Base-by-base conservation (phyloP, 345 rosid species). In the Angophora floribunda region DNA sequence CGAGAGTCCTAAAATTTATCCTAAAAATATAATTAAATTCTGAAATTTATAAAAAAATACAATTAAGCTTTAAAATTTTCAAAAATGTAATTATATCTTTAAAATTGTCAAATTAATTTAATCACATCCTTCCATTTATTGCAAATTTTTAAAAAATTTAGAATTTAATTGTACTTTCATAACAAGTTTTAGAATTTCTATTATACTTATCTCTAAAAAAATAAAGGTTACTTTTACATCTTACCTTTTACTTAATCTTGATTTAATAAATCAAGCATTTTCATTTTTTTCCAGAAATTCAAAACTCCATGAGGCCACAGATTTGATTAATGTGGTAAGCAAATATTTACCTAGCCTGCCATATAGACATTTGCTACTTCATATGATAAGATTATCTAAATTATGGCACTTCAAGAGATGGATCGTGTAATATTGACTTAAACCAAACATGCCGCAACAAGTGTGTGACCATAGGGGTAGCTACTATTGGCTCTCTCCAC, bases 371-470 rank as follows among this genome's bases (percentile, higher is more conserved):
- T 17, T 17, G 13, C 13, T 16, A 36, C 0, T 16, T 67, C 24
- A 16, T 4, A 0, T 2, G 3, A 65, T 14, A 7, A 30, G 1
- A 0, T 30, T 7, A n/a, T n/a, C 10, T 6, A 3, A 10, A 13
- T 65, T 61, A 0, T 3, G 0, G 3, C 9, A 63, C 0, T n/a
- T n/a, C 2, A 1, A 13, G 2, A 12, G 2, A n/a, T 1, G 4
- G 1, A n/a, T 13, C 0, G 7, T 7, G 12, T 32, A 16, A 0
- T 67, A 14, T 0, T 2, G 3, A 0, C 3, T 15, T 1, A 30
- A 30, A 65, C 1, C 3, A n/a, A 63, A n/a, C n/a, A 63, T 61
- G 28, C 0, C 0, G 7, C 7, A 59, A 59, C 61, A 8, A 1
- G 0, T 0, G 19, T 63, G 70, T 63, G 19, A 7, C 9, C 9